Evolutionary conservation across 1,284 basidiomycete species (phyloP), one percentile per base, ranked within the genome.

Genomic region (Papiliotrema nemorosa): DNA sequence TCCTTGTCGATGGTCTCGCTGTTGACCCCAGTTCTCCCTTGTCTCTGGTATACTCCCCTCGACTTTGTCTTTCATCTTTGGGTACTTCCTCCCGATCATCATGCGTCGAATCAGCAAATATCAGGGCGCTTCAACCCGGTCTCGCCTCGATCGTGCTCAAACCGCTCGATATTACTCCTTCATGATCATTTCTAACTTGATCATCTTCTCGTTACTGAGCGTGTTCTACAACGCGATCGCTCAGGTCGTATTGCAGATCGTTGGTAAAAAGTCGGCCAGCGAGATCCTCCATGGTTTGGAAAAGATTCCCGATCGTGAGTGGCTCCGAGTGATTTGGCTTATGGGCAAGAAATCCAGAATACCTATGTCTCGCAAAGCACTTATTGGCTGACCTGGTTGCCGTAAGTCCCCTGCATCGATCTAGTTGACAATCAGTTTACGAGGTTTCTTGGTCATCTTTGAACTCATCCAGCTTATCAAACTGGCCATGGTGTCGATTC

Each of bases 391-490:
- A 94, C 91, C 6, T 94, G 86, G 77, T 89, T 94, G 78, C 91
- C 92, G 81, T 87, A 71, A 29, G 84, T 78, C 27, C 35, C 29
- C n/a, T 3, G 22, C 33, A 38, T 18, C 24, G 10, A 26, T 47
- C 33, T 21, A 5, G 35, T 10, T 42, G 27, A 43, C 27, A 21
- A 21, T 25, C 57, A 88, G 86, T 3, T 80, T 97, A 31, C 88
- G 93, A 66, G 93, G 92, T 26, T 96, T 96, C 80, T 80, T 97
- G 40, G 85, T 85, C 22, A 77, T 97, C 52, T 97, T 97, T 66
- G 96, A 99, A 70, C 79, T 99, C 37, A 93, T 94, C 5, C 96
- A 99, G 73, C 84, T 97, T 49, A 75, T 97, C 75, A 94, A 96
- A 67, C 80, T 99, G 29, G 66, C 92, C 13, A 83, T 87, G 78